Evolutionary conservation across 495 filamentous ascomycete genomes (phyloP).

Genomic region (Daldinia concentrica): DNA sequence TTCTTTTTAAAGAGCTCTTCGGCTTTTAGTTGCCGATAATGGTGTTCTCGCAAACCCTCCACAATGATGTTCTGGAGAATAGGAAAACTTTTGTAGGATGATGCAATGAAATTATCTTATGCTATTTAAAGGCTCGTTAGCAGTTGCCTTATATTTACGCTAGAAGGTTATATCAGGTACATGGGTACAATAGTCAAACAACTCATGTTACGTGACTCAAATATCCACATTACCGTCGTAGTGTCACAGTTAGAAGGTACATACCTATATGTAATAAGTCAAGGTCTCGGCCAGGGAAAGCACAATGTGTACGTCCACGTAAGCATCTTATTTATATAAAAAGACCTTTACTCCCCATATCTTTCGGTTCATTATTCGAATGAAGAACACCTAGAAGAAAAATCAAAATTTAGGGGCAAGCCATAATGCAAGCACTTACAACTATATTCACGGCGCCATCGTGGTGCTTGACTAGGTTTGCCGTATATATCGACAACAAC

Average conservation of each 20-base stretch:
- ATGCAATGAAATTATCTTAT: not conserved
- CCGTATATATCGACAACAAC: slow-evolving; percentile 33
- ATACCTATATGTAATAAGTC: not conserved
- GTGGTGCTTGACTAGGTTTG: slow-evolving; percentile 41
- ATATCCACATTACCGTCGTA: not conserved
- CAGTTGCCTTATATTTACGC: not conserved
- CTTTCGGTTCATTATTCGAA: not conserved
- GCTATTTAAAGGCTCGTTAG: not conserved
- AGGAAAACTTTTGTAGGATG: too few relatives aligned
- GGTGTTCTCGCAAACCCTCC: not conserved
- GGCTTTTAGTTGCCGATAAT: not conserved
- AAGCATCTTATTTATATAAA: not conserved
- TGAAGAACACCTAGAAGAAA: not conserved
- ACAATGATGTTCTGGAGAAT: too few relatives aligned
- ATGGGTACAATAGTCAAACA: not conserved
- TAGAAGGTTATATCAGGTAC: too few relatives aligned
- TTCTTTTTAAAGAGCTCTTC: not conserved
- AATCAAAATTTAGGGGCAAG: not conserved
- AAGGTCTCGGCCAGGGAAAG: not conserved
- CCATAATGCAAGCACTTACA: slow-evolving; percentile 35
- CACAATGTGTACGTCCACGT: not conserved
- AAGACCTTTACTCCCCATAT: not conserved
- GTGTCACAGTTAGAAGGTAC: not conserved
- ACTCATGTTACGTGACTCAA: not conserved
- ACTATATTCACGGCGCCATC: slow-evolving; percentile 39